Conservation (phyloP, 106 monocot species). For the Acorus gramineus region DNA sequence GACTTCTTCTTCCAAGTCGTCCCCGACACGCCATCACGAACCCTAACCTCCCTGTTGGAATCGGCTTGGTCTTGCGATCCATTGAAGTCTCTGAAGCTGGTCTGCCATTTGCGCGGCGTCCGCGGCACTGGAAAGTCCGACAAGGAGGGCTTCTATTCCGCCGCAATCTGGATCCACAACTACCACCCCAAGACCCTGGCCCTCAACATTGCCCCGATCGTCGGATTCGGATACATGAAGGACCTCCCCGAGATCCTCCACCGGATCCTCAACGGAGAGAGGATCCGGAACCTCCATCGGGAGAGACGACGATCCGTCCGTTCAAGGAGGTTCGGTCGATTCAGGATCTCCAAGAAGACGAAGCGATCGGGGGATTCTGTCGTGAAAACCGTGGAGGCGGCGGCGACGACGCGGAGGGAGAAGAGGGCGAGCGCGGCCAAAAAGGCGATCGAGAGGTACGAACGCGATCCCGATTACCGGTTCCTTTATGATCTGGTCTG, state of each 20-base stretch:
- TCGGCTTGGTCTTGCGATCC: constrained; percentile 28
- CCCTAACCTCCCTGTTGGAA: constrained; percentile 9
- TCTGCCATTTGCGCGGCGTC: constrained; percentile 33
- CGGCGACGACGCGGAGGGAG: constrained; percentile 11
- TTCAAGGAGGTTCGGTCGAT: too few relatives aligned
- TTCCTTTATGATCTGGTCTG: constrained; percentile 37
- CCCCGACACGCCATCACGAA: constrained; percentile 17
- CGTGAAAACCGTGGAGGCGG: constrained; percentile 10
- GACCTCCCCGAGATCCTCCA: constrained; percentile 43
- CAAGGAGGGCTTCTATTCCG: constrained; percentile 31
- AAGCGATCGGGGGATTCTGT: too few relatives aligned
- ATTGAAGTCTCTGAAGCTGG: constrained; percentile 33
- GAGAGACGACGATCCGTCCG: too few relatives aligned
- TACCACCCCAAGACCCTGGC: constrained; percentile 49
- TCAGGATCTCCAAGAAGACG: too few relatives aligned
- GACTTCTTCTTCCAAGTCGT: constrained; percentile 42
- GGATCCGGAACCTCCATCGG: not conserved
- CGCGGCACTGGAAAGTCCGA: constrained; percentile 39
- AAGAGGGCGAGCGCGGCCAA: constrained; percentile 24
- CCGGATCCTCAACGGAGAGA: constrained; percentile 24
- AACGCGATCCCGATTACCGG: constrained; percentile 25
- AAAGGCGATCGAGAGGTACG: constrained; percentile 33
- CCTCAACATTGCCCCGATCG: constrained; percentile 21
- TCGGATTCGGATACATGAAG: constrained; percentile 43
- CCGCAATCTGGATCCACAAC: constrained; percentile 36